Conservation (phyloP, 495 filamentous ascomycete genomes). For the Margaritispora aquatica region DNA sequence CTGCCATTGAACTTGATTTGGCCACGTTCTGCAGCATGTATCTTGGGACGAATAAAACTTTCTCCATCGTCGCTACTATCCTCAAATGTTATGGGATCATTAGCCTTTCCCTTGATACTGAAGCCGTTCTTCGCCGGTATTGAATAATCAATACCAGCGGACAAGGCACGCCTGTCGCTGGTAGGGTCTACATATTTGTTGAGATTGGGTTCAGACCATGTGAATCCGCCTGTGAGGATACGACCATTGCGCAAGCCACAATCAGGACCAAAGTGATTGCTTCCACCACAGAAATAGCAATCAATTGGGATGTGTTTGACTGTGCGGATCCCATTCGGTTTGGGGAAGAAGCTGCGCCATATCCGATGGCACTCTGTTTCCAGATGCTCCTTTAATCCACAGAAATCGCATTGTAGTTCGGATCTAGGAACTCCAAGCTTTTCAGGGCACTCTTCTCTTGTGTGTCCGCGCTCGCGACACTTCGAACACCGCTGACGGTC, state of each 20-base stretch:
- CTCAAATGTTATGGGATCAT: slow-evolving; percentile 21
- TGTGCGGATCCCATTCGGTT: slow-evolving; percentile 11
- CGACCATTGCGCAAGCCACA: slow-evolving; percentile 17
- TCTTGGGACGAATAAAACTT: slow-evolving; percentile 24
- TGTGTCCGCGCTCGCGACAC: slow-evolving; percentile 21
- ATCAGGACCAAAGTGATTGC: slow-evolving; percentile 21
- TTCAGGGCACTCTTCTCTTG: slow-evolving; percentile 13
- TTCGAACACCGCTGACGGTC: slow-evolving; percentile 17
- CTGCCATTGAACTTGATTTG: slow-evolving; percentile 17
- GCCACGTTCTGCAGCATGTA: slow-evolving; percentile 18
- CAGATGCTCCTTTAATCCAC: slow-evolving; percentile 15
- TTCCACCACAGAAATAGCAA: slow-evolving; percentile 21
- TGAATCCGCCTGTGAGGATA: slow-evolving; percentile 13
- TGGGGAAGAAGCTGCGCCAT: slow-evolving; percentile 21
- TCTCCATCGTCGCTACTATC: slow-evolving; percentile 22
- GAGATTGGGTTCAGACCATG: slow-evolving; percentile 18
- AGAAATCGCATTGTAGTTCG: slow-evolving; percentile 19
- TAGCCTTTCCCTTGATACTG: slow-evolving; percentile 29
- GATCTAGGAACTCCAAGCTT: slow-evolving; percentile 11
- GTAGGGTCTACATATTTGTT: slow-evolving; percentile 18
- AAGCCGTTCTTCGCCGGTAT: slow-evolving; percentile 10
- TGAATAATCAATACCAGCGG: slow-evolving; percentile 18
- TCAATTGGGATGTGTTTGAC: slow-evolving; percentile 18
- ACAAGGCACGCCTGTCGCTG: slow-evolving; percentile 13
- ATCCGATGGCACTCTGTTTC: slow-evolving; percentile 22